A percentile compares a stretch with the other conserved stretches of the same genome.
Conservation (phyloP, 2,329 filamentous ascomycete species). For the Pleomassaria siparia region DNA sequence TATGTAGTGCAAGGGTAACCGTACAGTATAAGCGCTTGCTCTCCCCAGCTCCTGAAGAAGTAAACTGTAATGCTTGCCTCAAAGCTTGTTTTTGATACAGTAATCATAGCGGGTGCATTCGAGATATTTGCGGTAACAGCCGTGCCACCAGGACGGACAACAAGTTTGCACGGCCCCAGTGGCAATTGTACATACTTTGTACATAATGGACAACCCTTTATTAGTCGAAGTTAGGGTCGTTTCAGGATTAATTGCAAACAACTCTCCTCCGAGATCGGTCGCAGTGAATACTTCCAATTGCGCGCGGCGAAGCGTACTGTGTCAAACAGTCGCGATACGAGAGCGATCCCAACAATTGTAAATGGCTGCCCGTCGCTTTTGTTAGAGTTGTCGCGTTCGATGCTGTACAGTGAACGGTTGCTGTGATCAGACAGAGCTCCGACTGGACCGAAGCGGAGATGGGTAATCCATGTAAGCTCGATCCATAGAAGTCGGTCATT, state of each 20-base stretch:
- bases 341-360: too few species aligned
- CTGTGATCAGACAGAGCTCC: conserved; percentile 2
- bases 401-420: background rate
- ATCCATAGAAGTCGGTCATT: background rate
- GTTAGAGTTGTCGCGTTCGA: background rate
- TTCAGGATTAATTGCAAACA: conserved; percentile 19
- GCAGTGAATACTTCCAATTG: too few species aligned
- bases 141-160: conserved; percentile 29
- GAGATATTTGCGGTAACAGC: conserved; percentile 29
- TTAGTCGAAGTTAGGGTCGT: conserved; percentile 26
- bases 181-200: too few species aligned
- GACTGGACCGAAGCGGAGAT: background rate
- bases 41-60: background rate
- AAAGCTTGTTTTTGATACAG: conserved; percentile 19
- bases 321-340: background rate
- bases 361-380: background rate
- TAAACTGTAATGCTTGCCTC: conserved; percentile 21
- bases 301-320: too few species aligned
- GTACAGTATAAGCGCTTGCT: background rate
- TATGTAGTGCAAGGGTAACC: too few species aligned
- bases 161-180: too few species aligned
- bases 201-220: conserved; percentile 31
- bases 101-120: conserved; percentile 20
- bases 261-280: conserved; percentile 6
- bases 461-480: background rate